These are phyloP conservation scores for Zymoseptoria passerinii DNA, from an alignment of 2,329 filamentous ascomycete species.

Conservation along the genomic window DNA sequence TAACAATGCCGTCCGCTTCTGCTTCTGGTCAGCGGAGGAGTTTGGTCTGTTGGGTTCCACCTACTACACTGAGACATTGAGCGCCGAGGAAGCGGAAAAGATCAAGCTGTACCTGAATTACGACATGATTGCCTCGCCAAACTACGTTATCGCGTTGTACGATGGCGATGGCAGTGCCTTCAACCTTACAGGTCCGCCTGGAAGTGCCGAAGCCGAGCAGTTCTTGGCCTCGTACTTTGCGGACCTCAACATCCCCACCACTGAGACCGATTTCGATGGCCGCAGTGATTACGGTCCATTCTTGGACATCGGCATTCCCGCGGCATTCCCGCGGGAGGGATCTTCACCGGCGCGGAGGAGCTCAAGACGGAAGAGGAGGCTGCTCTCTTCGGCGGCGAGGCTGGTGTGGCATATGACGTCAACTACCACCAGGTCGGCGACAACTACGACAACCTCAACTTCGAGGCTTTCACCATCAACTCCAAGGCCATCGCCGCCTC, in stretches of 20 bases:
- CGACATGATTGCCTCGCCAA: slow-evolving; percentile 62
- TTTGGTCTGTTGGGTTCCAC: slow-evolving; percentile 54
- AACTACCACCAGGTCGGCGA: slow-evolving; percentile 51
- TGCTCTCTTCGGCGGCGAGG: slow-evolving; percentile 61
- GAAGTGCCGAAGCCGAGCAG: slow-evolving; percentile 60
- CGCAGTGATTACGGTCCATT: slow-evolving; percentile 75
- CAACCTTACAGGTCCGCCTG: slow-evolving; percentile 48
- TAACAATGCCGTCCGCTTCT: slow-evolving; percentile 61
- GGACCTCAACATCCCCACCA: slow-evolving; percentile 54
- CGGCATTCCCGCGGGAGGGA: slow-evolving; percentile 61
- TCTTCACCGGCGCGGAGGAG: slow-evolving; percentile 70
- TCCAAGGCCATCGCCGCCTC: slow-evolving; percentile 58
- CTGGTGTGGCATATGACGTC: slow-evolving; percentile 46
- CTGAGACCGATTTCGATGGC: slow-evolving; percentile 66
- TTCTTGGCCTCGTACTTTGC: slow-evolving; percentile 62
- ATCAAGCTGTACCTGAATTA: slow-evolving; percentile 63
- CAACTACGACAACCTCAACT: slow-evolving; percentile 46
- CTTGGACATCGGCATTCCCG: slow-evolving; percentile 56
- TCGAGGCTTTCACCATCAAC: slow-evolving; percentile 47
- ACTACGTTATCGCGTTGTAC: slow-evolving; percentile 49
- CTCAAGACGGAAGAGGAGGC: slow-evolving; percentile 63
- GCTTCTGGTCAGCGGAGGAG: slow-evolving; percentile 57
- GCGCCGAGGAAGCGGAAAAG: slow-evolving; percentile 45
- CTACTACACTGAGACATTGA: slow-evolving; percentile 42
- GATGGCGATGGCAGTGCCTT: slow-evolving; percentile 50